Evolutionary conservation across 176 grass and related monocot genomes (phyloP), one percentile per base, ranked within the genome.

Genomic region (Eleusine indica): DNA sequence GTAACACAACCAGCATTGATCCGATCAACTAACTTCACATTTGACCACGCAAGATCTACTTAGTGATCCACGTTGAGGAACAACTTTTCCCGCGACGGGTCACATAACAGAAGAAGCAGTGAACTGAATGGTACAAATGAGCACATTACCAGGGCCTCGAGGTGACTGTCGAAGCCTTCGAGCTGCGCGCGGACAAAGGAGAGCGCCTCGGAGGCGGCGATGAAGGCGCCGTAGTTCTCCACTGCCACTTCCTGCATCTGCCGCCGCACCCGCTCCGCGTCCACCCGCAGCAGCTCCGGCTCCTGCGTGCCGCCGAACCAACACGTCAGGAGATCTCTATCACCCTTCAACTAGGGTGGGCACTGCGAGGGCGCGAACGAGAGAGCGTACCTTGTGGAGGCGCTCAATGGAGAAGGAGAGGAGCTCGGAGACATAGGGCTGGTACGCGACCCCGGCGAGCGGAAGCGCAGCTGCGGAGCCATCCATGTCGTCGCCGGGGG

Each of bases 181-280:
- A 99, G 93, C 89, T 98, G 91, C 43, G 66, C 64, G 84, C 89
- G 88, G 32, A 99, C 93, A 80, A 99, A 96, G 66, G 97, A 96
- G 71, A 99, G 91, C 47, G 96, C 89, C 87, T 98, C 96, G 15
- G 96, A 90, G 0, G 96, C 96, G 43, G 96, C 89, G 57, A 98
- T 98, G 84, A 98, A 98, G 15, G 93, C 93, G 16, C 73, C 91
- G 83, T 98, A 99, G 84, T 99, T 99, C 75, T 95, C 93, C 63
- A 99, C 97, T 10, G 97, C 97, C 80, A 99, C 97, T 85, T 99
- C 97, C 87, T 99, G 97, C 97, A 99, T 99, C 90, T 99, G 97
- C 85, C 93, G 87, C 85, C 89, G 84, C 81, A 99, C 91, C 64
- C 97, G 89, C 87, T 99, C 97, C n/a, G 91, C 96, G 67, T 99